Percentiles rank a stretch among this genome's conserved stretches.
Evolutionary conservation across 768 basidiomycete species (phyloP).

Genomic region (Brasilioporus rufonigricans): DNA sequence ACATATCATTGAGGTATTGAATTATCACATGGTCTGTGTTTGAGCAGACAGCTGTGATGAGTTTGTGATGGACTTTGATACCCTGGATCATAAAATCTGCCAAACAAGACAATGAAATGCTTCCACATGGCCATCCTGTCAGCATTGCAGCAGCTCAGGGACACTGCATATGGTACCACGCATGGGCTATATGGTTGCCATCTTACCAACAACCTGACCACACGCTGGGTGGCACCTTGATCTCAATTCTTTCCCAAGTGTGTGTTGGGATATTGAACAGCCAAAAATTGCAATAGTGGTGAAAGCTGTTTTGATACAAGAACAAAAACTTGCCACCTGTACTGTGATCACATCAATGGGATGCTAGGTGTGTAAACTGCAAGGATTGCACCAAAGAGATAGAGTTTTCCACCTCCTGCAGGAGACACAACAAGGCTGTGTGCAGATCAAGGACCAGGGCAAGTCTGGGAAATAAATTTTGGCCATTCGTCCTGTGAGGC

Average conservation of each 20-base stretch:
- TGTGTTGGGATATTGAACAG: constrained; percentile 77
- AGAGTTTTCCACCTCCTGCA: constrained; percentile 81
- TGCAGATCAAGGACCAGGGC: constrained; percentile 85
- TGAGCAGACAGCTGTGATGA: not conserved
- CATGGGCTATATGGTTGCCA: not conserved
- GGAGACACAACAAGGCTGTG: constrained; percentile 78
- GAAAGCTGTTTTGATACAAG: constrained; percentile 77
- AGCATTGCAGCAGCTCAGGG: not conserved
- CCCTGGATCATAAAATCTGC: constrained; percentile 89
- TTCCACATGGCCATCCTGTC: constrained; percentile 89
- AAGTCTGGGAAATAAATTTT: constrained; percentile 77
- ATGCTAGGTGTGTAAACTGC: not conserved
- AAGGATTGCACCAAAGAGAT: constrained; percentile 63
- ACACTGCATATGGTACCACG: no score
- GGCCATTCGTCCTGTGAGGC: no score
- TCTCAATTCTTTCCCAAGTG: constrained; percentile 86
- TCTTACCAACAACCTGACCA: constrained; percentile 76
- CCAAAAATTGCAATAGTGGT: constrained; percentile 91
- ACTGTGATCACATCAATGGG: not conserved
- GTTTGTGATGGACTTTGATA: constrained; percentile 52
- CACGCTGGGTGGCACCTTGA: constrained; percentile 74
- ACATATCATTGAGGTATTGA: constrained; percentile 78
- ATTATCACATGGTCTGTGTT: constrained; percentile 39
- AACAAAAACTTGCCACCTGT: constrained; percentile 85
- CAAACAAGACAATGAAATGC: constrained; percentile 81